These are phyloP conservation scores for Pyracantha coccinea DNA, from an alignment of 331 rosid species.

Conservation along the genomic window DNA sequence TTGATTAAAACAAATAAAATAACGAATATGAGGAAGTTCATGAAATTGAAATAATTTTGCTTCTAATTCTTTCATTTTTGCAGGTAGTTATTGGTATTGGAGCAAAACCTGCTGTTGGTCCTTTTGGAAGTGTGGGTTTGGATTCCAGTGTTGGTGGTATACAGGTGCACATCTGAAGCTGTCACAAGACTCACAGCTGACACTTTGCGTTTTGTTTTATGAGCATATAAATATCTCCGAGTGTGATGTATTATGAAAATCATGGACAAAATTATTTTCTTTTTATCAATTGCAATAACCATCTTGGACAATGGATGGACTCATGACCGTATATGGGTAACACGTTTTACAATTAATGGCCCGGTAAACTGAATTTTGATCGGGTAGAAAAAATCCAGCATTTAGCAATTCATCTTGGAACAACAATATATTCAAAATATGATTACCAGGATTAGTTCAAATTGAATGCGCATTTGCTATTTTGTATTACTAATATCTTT, in stretches of 20 bases:
- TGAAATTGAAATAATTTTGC: slow-evolving; percentile 7
- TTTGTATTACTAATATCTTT: neutral
- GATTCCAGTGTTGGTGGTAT: slow-evolving; percentile 70
- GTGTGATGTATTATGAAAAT: neutral
- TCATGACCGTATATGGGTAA: too few relatives aligned
- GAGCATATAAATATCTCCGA: neutral
- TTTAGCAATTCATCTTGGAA: neutral
- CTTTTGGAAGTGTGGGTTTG: slow-evolving; percentile 69
- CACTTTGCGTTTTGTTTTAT: neutral
- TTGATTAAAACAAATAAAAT: neutral
- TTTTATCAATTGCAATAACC: too few relatives aligned
- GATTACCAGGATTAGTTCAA: neutral
- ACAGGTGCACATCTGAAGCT: slow-evolving; percentile 33
- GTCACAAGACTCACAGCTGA: neutral
- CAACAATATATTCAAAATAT: neutral
- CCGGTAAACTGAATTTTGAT: neutral
- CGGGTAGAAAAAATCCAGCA: neutral
- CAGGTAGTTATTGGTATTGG: slow-evolving; percentile 89
- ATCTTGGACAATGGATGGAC: too few relatives aligned
- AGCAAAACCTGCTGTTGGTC: slow-evolving; percentile 74
- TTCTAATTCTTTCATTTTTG: slow-evolving; percentile 14
- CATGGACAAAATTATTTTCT: too few relatives aligned
- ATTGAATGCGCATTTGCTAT: neutral
- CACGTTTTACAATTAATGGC: too few relatives aligned
- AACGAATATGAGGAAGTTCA: slow-evolving; percentile 4